Percentiles rank a stretch among this genome's conserved stretches.
phyloP scores from a whole-genome alignment of 495 filamentous ascomycete species.

The Lepraria neglecta region DNA sequence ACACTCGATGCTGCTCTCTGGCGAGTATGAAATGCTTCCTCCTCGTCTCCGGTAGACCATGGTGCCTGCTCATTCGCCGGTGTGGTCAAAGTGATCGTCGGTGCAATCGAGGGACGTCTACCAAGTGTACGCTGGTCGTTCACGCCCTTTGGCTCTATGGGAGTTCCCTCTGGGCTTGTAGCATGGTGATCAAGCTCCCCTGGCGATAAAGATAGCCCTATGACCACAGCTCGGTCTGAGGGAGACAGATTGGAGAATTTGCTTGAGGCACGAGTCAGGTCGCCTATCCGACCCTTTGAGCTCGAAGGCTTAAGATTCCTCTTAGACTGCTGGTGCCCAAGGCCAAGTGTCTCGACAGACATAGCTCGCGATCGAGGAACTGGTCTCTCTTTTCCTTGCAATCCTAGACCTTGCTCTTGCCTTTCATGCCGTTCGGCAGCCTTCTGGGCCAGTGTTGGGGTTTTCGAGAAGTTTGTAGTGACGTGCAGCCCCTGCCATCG shows the following conservation, averaged over 20 bases:
- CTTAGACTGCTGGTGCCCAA: constrained; percentile 18
- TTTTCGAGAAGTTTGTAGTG: constrained; percentile 47
- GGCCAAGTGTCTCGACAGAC: constrained; percentile 10
- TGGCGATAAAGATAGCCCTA: constrained; percentile 66
- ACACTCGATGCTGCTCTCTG: constrained; percentile 55
- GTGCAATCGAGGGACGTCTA: constrained; percentile 40
- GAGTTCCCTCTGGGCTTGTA: constrained; percentile 47
- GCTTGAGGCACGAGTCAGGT: constrained; percentile 24
- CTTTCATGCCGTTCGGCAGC: constrained; percentile 20
- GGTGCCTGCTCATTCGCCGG: constrained; percentile 57
- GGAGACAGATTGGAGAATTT: constrained; percentile 56
- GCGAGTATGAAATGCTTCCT: constrained; percentile 21
- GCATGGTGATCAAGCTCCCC: constrained; percentile 47
- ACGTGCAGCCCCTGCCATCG: constrained; percentile 57
- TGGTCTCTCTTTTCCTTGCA: constrained; percentile 25
- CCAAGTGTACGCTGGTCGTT: constrained; percentile 33
- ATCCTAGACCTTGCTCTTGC: constrained; percentile 23
- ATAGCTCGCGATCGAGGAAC: constrained; percentile 23
- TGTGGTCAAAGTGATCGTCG: constrained; percentile 48
- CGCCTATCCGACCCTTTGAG: constrained; percentile 26
- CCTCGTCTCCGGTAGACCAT: constrained; percentile 52
- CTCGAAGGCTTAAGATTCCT: constrained; percentile 25
- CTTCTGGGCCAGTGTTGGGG: constrained; percentile 25
- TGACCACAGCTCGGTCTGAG: constrained; percentile 66
- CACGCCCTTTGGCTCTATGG: constrained; percentile 35